Conservation (phyloP, 305 asterid species). For the Fraxinus baroniana region DNA sequence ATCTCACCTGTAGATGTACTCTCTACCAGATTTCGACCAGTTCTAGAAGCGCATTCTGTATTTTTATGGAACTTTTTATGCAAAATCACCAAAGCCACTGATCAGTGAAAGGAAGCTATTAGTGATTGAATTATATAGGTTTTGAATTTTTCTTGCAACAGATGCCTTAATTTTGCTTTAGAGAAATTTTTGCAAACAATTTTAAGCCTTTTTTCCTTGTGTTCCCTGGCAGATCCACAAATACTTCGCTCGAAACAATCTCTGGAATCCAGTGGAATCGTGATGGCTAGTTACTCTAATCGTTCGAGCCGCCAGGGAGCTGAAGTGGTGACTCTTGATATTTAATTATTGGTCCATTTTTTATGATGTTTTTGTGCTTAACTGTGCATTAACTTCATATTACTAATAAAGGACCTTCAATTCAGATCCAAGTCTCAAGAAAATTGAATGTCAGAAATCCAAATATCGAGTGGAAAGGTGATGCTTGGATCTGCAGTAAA, state of each 20-base stretch:
- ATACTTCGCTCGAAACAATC: background rate
- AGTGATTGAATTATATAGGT: background rate
- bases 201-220: background rate
- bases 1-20: background rate
- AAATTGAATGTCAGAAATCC: constrained; percentile 21
- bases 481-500: constrained; percentile 31
- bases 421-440: constrained; percentile 21
- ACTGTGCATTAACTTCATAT: background rate
- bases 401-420: constrained; percentile 8
- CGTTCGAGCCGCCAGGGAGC: background rate
- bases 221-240: constrained; percentile 14
- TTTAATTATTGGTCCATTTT: background rate
- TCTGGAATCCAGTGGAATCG: background rate
- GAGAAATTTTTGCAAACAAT: background rate
- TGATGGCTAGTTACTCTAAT: background rate
- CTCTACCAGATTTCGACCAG: background rate
- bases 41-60: background rate
- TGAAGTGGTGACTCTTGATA: constrained; percentile 8
- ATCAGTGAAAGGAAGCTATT: background rate
- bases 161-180: background rate
- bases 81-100: background rate
- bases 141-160: background rate
- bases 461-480: constrained; percentile 35
- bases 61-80: background rate
- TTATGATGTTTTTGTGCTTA: background rate